Evolutionary conservation across 768 basidiomycete species (phyloP).

Genomic region (Sistotremastrum niveocremeum): DNA sequence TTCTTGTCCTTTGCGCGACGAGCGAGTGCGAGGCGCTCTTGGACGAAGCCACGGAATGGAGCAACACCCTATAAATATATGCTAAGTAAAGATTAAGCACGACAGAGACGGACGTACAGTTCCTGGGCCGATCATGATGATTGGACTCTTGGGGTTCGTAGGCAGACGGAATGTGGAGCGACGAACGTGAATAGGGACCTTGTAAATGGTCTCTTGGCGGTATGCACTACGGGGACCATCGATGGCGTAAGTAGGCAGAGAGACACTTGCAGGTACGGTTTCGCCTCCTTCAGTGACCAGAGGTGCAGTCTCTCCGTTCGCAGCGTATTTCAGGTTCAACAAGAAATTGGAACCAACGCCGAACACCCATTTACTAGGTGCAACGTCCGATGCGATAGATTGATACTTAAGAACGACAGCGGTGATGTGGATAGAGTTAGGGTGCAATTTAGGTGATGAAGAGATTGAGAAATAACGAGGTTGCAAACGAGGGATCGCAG

Average conservation of each 20-base stretch:
- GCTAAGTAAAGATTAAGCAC: conserved; percentile 8
- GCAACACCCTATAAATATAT: conserved; percentile 68
- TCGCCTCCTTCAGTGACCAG: conserved; percentile 22
- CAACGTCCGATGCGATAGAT: conserved; percentile 38
- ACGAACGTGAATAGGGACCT: conserved; percentile 87
- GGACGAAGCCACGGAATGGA: conserved; percentile 97
- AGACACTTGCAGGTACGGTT: conserved; percentile 24
- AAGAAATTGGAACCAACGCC: conserved; percentile 94
- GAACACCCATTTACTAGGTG: conserved; percentile 55
- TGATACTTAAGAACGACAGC: conserved; percentile 92
- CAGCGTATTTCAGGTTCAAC: conserved; percentile 76
- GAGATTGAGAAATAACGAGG: conserved; percentile 99
- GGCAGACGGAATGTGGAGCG: conserved; percentile 95
- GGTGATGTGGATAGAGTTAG: conserved; percentile 87
- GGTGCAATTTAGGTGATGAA: conserved; percentile 84
- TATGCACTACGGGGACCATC: conserved; percentile 86
- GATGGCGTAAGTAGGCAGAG: conserved; percentile 65
- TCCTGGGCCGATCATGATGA: conserved; percentile 98
- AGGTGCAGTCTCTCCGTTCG: conserved; percentile 42
- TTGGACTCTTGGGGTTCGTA: conserved; percentile 94
- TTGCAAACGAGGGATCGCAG: conserved; percentile 84
- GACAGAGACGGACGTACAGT: conserved; percentile 48
- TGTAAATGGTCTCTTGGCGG: conserved; percentile 54
- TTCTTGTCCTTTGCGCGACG: conserved; percentile 93
- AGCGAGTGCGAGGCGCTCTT: conserved; percentile 93